Evolutionary conservation across 2,329 filamentous ascomycete species (phyloP), one percentile per base, ranked within the genome.

Genomic region (Ceratocystis huliohia): DNA sequence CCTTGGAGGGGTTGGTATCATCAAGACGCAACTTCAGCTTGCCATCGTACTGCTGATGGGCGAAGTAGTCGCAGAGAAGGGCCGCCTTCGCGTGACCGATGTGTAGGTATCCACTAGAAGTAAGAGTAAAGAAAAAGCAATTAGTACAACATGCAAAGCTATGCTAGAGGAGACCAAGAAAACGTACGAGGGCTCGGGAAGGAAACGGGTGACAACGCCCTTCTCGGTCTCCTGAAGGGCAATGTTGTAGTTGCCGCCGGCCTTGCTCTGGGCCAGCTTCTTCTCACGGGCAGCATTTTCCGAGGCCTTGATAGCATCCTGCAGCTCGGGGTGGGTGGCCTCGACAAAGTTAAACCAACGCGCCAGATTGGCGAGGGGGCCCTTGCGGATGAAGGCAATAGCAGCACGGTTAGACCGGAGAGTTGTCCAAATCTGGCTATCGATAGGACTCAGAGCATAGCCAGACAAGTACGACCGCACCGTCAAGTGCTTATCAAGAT

Each of bases 21-120:
- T 99, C 94, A 73, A 99, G 94, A 68, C 94, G 89, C 63, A 97
- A 84, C 68, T 95, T 86, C 72, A 99, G 81, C 72, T 88, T 95
- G 72, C 94, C 94, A 68, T 93, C 87, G 80, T 96, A 96, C 71
- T 91, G 89, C 75, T 91, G 88, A 76, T 96, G 91, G 57, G 91
- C 93, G 72, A 97, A 97, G 81, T 96, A 97, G 75, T 97, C 92
- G 78, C 94, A 96, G 67, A 97, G 84, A 66, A 96, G 82, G 5
- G 91, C 91, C 37, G 91, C 91, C 78, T 97, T 97, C 71, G 91
- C 91, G 78, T 97, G 93, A 65, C 93, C 93, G 70, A 96, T 96
- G 78, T 96, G 93, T 57, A 96, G 84, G 74, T 96, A 96, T 69
- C 91, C 91, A 70, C 80, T 82, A 68, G 15, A 41, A 10, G 68